Percentiles rank a stretch among this genome's conserved stretches.
Evolutionary conservation across 2,329 filamentous ascomycete species (phyloP).

Genomic region (Pseudogymnoascus sp.): DNA sequence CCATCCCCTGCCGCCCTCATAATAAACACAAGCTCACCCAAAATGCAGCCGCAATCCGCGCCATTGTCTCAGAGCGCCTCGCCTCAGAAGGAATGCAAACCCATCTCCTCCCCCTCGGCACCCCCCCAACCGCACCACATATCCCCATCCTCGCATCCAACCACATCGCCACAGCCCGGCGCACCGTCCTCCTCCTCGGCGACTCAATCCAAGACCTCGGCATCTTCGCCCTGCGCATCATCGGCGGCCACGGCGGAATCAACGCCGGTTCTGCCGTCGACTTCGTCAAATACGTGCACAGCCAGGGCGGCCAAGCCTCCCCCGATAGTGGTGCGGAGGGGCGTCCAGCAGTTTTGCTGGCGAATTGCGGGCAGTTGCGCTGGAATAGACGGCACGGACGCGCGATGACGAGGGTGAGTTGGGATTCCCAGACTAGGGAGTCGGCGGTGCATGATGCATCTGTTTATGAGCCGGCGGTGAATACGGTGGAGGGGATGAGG

Average conservation of each 20-base stretch:
- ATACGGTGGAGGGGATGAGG: conserved; percentile 54
- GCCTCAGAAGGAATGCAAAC: conserved; percentile 49
- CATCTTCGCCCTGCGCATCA: conserved; percentile 60
- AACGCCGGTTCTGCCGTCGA: conserved; percentile 61
- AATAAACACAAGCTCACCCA: neutral
- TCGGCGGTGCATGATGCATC: conserved; percentile 51
- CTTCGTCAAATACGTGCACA: conserved; percentile 43
- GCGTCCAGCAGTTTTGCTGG: conserved; percentile 57
- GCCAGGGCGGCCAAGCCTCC: conserved; percentile 11
- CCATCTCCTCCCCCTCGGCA: conserved; percentile 52
- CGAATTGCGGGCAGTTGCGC: conserved; percentile 68
- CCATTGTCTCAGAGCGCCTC: conserved; percentile 55
- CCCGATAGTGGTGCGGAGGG: conserved; percentile 22
- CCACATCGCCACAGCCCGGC: conserved; percentile 46
- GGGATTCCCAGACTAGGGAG: conserved; percentile 50
- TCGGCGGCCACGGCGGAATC: conserved; percentile 57
- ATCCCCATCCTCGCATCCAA: conserved; percentile 59
- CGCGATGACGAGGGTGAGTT: conserved; percentile 50
- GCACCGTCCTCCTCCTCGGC: conserved; percentile 67
- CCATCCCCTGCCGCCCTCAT: neutral
- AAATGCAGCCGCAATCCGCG: conserved; percentile 50
- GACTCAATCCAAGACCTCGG: conserved; percentile 66
- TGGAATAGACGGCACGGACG: conserved; percentile 62
- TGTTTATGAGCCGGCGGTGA: conserved; percentile 45
- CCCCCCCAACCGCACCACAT: conserved; percentile 42